A percentile compares a stretch with the other conserved stretches of the same genome.
These are phyloP conservation scores for Diplodia intermedia DNA, from an alignment of 2,329 filamentous ascomycete species.

Conservation along the genomic window DNA sequence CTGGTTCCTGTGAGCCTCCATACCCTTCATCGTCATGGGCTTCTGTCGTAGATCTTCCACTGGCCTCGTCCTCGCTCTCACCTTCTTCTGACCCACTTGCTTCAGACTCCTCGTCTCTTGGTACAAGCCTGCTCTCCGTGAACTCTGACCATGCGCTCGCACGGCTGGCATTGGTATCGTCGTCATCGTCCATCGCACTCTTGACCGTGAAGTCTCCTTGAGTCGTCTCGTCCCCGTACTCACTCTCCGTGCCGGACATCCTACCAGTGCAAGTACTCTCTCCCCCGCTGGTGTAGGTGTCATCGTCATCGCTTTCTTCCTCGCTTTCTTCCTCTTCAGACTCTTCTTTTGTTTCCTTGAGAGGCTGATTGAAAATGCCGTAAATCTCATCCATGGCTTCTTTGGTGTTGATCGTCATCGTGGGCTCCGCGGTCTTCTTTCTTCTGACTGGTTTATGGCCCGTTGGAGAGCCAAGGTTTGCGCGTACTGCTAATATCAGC, in stretches of 20 bases:
- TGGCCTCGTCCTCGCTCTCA: constrained; percentile 37
- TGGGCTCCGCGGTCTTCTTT: constrained; percentile 80
- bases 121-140: constrained; percentile 73
- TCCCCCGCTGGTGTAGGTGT: constrained; percentile 83
- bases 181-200: constrained; percentile 33
- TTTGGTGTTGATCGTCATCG: constrained; percentile 95
- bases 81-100: constrained; percentile 48
- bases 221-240: constrained; percentile 68
- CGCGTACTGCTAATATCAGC: constrained; percentile 71
- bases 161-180: constrained; percentile 49
- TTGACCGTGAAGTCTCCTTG: constrained; percentile 60
- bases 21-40: constrained; percentile 41
- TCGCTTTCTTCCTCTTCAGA: constrained; percentile 67
- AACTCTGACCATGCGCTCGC: constrained; percentile 91
- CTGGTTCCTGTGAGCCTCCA: constrained; percentile 43
- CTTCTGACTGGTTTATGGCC: constrained; percentile 79
- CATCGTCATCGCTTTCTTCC: constrained; percentile 70
- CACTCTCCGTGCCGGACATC: constrained; percentile 68
- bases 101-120: constrained; percentile 50
- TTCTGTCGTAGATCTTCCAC: background rate
- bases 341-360: constrained; percentile 58
- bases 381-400: constrained; percentile 98
- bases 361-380: constrained; percentile 90
- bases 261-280: constrained; percentile 84
- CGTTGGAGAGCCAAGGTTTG: constrained; percentile 88